phyloP scores from a whole-genome alignment of 2,329 filamentous ascomycete species.

The Gnomoniopsis smithogilvyi region DNA sequence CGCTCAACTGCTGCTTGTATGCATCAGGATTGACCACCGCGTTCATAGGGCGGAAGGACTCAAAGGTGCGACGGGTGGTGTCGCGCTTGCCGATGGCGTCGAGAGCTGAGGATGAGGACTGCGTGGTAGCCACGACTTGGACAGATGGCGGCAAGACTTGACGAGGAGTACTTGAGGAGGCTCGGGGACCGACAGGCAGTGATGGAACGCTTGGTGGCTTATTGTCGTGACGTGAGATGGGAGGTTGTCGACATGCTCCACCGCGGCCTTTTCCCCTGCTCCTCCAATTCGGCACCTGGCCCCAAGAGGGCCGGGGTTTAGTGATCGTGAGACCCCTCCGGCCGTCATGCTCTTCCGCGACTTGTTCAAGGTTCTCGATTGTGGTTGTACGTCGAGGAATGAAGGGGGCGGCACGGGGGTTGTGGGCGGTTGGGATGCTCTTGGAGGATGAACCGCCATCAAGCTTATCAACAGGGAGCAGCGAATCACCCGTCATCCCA shows the following conservation, averaged over 20 bases:
- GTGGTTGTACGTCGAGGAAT: neutral
- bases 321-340: neutral
- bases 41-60: slow-evolving; percentile 7
- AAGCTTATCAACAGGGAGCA: neutral
- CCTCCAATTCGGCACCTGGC: neutral
- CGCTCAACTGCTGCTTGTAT: neutral
- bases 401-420: neutral
- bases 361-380: neutral
- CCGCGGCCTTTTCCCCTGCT: neutral
- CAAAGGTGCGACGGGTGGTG: neutral
- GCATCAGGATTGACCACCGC: neutral
- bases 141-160: neutral
- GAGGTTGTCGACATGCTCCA: neutral
- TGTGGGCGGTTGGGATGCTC: neutral
- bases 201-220: neutral
- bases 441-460: too few relatives aligned
- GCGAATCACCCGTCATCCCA: neutral
- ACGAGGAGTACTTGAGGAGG: neutral
- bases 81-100: neutral
- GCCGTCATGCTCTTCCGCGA: neutral
- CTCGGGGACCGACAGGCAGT: neutral
- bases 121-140: neutral
- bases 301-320: neutral
- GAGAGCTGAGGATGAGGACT: neutral
- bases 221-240: neutral